A percentile compares a stretch with the other conserved stretches of the same genome.
Conservation (phyloP, 1,284 basidiomycete species). For the Macrocybe sp. region DNA sequence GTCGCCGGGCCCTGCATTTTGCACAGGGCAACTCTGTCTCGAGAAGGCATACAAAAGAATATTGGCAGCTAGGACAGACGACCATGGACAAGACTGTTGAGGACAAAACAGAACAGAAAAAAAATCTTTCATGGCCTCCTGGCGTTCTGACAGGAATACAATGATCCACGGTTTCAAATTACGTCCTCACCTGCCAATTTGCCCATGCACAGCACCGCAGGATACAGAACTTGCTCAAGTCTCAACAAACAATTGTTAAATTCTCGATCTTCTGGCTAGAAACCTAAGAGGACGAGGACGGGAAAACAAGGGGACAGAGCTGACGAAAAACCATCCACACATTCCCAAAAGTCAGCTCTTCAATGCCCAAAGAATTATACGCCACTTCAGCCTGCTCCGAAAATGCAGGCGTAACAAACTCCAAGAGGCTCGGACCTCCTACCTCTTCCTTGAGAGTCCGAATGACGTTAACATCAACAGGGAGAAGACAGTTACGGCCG, state of each 20-base stretch:
- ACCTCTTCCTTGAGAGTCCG: conserved; percentile 17
- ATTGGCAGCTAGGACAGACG: not conserved
- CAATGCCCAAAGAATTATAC: conserved; percentile 11
- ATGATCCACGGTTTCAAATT: not conserved
- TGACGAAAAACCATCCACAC: conserved; percentile 17
- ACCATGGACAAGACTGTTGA: not conserved
- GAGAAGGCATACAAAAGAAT: not conserved
- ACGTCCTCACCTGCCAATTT: not conserved
- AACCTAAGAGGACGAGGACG: not conserved
- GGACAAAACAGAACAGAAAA: not conserved
- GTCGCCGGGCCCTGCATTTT: not conserved
- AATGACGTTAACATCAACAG: conserved; percentile 16
- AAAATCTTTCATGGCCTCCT: not conserved
- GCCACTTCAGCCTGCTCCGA: conserved; percentile 9
- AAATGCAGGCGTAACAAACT: conserved; percentile 17
- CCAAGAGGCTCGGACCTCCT: conserved; percentile 15
- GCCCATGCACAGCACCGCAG: not conserved
- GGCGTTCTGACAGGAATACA: not conserved
- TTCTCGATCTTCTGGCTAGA: not conserved
- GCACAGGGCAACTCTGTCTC: not conserved
- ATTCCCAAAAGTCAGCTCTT: conserved; percentile 13
- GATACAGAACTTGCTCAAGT: no score
- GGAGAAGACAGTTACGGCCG: conserved; percentile 15
- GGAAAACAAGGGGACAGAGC: conserved; percentile 14
- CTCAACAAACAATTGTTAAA: no score